phyloP scores from a whole-genome alignment of 2,329 filamentous ascomycete species.

The Pestalotiopsis sp. region DNA sequence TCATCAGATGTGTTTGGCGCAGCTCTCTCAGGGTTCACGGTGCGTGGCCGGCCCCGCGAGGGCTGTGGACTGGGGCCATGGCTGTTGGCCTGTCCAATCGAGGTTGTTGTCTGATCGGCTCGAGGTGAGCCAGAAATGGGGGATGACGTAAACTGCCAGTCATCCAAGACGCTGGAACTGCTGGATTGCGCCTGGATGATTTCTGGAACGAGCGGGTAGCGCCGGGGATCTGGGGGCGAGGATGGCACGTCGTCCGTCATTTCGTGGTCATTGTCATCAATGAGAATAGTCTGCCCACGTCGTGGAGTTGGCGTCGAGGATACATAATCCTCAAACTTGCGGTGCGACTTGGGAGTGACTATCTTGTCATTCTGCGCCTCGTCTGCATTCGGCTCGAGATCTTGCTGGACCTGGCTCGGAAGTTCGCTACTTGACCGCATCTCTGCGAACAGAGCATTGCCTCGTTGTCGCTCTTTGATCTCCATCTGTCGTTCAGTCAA shows the following conservation, averaged over 20 bases:
- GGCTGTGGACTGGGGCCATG: not conserved
- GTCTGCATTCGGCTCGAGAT: constrained; percentile 13
- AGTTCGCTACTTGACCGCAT: constrained; percentile 56
- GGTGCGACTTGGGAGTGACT: constrained; percentile 48
- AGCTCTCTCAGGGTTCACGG: not conserved
- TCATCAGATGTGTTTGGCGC: not conserved
- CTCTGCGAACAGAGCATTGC: constrained; percentile 70
- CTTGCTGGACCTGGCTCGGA: constrained; percentile 15
- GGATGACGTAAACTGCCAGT: constrained; percentile 60
- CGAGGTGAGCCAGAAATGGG: constrained; percentile 55
- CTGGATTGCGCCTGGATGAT: constrained; percentile 50
- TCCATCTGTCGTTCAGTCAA: constrained; percentile 82
- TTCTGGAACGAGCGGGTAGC: constrained; percentile 54
- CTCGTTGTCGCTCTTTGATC: constrained; percentile 72
- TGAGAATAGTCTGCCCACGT: constrained; percentile 48
- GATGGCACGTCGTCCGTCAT: constrained; percentile 57
- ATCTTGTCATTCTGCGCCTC: constrained; percentile 29
- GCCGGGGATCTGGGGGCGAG: constrained; percentile 58
- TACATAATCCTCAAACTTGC: constrained; percentile 53
- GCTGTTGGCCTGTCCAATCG: not conserved
- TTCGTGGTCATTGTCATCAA: constrained; percentile 49
- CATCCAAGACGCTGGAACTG: constrained; percentile 40
- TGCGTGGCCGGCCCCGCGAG: not conserved
- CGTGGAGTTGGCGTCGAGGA: constrained; percentile 64
- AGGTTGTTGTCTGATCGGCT: constrained; percentile 29